These are phyloP conservation scores for Aspergillus ochraceoroseus DNA, from an alignment of 2,329 filamentous ascomycete species.

Conservation along the genomic window DNA sequence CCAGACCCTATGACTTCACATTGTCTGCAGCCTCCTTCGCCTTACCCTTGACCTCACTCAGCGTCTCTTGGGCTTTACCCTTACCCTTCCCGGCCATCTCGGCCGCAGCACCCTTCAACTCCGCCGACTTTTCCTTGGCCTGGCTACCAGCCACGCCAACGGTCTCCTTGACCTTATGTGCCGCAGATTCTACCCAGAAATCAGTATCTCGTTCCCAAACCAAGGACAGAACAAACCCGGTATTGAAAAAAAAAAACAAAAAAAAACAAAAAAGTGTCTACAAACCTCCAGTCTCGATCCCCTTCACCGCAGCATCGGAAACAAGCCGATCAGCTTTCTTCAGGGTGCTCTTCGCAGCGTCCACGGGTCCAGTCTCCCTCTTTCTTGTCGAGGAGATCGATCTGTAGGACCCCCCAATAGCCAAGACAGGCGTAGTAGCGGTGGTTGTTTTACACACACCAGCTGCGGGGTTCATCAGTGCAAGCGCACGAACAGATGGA, in stretches of 20 bases:
- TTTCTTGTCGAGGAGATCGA: constrained; percentile 52
- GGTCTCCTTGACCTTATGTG: constrained; percentile 43
- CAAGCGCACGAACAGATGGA: constrained; percentile 28
- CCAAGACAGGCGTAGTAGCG: constrained; percentile 15
- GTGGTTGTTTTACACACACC: not conserved
- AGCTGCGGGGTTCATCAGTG: constrained; percentile 13
- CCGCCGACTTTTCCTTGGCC: constrained; percentile 44
- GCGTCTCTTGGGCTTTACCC: constrained; percentile 16
- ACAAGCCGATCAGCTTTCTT: constrained; percentile 55
- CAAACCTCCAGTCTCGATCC: constrained; percentile 60
- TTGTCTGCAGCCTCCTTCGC: constrained; percentile 22
- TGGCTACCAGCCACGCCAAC: constrained; percentile 43
- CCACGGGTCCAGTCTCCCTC: constrained; percentile 50
- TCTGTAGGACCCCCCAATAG: constrained; percentile 20
- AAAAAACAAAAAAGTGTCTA: too few species aligned
- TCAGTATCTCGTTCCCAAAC: not conserved
- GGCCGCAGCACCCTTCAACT: constrained; percentile 25
- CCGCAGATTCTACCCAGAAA: constrained; percentile 46
- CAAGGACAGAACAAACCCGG: too few species aligned
- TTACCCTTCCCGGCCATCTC: constrained; percentile 12
- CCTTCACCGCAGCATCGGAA: constrained; percentile 54
- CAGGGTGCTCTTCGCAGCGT: constrained; percentile 54
- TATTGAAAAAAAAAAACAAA: too few species aligned
- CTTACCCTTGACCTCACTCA: constrained; percentile 18
- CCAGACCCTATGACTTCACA: constrained; percentile 14